phyloP scores from a whole-genome alignment of 2,329 filamentous ascomycete genomes.

The Dryadomyces quercivorus region DNA sequence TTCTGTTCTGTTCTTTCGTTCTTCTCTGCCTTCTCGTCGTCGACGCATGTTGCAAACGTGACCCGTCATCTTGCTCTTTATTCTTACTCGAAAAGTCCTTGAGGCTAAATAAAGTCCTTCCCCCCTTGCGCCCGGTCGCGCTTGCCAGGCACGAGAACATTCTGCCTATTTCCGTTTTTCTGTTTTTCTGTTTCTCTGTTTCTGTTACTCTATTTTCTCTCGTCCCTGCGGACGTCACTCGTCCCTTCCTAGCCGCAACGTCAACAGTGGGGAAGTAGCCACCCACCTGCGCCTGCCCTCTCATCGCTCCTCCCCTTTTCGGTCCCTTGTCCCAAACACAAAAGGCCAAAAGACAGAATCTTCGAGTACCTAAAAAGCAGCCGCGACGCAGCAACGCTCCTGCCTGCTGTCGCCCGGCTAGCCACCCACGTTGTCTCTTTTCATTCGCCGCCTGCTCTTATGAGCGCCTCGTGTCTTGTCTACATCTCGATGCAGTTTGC shows the following conservation, averaged over 20 bases:
- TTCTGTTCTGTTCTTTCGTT: no score
- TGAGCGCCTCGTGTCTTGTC: slow-evolving; percentile 4
- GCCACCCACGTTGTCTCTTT: neutral
- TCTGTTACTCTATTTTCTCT: neutral
- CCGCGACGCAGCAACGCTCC: neutral
- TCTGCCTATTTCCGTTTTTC: no score
- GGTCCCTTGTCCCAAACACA: neutral
- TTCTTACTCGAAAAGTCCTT: neutral
- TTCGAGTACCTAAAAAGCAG: neutral
- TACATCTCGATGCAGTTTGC: slow-evolving; percentile 22
- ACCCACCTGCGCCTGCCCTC: neutral
- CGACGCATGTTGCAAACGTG: no score
- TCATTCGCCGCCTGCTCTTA: neutral
- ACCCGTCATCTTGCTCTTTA: neutral
- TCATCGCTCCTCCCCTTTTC: neutral
- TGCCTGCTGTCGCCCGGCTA: neutral
- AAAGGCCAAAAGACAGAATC: neutral
- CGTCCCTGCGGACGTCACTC: neutral
- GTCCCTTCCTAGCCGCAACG: neutral
- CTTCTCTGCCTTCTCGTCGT: no score
- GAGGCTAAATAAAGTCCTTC: neutral
- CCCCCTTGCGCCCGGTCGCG: neutral
- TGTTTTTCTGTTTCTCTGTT: neutral
- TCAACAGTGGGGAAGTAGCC: slow-evolving; percentile 1
- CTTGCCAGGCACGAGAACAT: neutral